phyloP scores from a whole-genome alignment of 768 basidiomycete species.

The Kwoniella mangroviensis region DNA sequence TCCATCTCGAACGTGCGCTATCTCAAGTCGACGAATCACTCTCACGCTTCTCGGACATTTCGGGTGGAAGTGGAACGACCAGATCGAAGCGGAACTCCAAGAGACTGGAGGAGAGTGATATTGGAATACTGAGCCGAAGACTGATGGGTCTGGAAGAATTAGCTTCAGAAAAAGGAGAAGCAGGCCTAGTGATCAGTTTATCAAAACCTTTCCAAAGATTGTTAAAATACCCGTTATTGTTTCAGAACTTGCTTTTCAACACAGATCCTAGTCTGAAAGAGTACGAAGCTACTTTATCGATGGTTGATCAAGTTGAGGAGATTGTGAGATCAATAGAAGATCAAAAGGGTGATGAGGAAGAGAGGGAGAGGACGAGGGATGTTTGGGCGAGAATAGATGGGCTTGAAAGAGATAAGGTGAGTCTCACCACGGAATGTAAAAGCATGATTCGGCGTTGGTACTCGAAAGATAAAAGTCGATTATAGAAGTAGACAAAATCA shows the following conservation, averaged over 20 bases:
- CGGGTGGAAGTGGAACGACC: neutral
- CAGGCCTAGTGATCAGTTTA: constrained; percentile 88
- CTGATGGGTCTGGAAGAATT: constrained; percentile 67
- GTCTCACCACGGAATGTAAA: too few relatives aligned
- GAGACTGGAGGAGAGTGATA: constrained; percentile 29
- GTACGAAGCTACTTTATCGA: constrained; percentile 87
- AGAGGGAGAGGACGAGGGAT: constrained; percentile 92
- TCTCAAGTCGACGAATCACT: constrained; percentile 83
- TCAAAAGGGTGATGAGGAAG: constrained; percentile 95
- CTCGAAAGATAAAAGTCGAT: too few relatives aligned
- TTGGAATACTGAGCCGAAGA: constrained; percentile 22
- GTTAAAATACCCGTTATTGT: constrained; percentile 94
- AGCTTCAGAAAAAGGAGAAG: constrained; percentile 86
- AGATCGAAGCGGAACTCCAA: constrained; percentile 26
- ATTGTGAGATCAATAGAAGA: constrained; percentile 97
- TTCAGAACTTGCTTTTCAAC: constrained; percentile 90
- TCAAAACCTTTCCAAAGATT: constrained; percentile 97
- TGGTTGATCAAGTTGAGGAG: constrained; percentile 95
- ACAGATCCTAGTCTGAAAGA: constrained; percentile 97
- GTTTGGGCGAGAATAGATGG: constrained; percentile 96
- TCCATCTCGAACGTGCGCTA: constrained; percentile 90
- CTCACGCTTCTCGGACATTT: constrained; percentile 55
- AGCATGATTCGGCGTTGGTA: too few relatives aligned
- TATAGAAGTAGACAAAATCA: too few relatives aligned
- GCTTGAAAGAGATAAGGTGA: constrained; percentile 85